Conservation (phyloP, 768 basidiomycete species). For the Pleurotus sapidus region DNA sequence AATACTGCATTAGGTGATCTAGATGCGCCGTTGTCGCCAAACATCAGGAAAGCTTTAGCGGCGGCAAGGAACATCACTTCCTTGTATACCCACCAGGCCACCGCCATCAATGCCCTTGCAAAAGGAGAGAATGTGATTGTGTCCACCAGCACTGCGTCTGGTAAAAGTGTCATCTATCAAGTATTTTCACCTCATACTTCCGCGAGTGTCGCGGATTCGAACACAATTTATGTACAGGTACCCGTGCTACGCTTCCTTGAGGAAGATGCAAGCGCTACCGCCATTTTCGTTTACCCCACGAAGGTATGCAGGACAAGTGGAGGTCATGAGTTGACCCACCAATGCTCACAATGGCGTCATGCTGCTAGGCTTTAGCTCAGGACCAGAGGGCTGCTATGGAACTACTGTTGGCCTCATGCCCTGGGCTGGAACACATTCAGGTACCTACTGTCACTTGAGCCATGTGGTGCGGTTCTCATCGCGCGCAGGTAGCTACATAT, state of each 20-base stretch:
- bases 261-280: slow-evolving; percentile 56
- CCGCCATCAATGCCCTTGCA: slow-evolving; percentile 64
- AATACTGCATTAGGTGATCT: slow-evolving; percentile 35
- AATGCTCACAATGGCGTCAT: not conserved
- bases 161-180: slow-evolving; percentile 88
- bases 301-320: slow-evolving; percentile 44
- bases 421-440: slow-evolving; percentile 59
- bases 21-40: slow-evolving; percentile 54
- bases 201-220: not conserved
- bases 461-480: too few species aligned
- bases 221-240: slow-evolving; percentile 40
- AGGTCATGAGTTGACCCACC: not conserved
- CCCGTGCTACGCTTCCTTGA: slow-evolving; percentile 69
- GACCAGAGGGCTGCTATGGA: slow-evolving; percentile 76
- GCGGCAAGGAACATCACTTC: slow-evolving; percentile 57
- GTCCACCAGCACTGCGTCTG: slow-evolving; percentile 87
- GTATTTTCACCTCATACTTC: slow-evolving; percentile 26
- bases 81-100: slow-evolving; percentile 70
- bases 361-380: slow-evolving; percentile 75
- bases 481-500: slow-evolving; percentile 64
- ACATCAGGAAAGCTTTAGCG: slow-evolving; percentile 52
- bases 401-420: slow-evolving; percentile 57
- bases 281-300: slow-evolving; percentile 86
- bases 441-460: slow-evolving; percentile 23
- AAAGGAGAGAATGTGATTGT: slow-evolving; percentile 73